Percentiles rank a stretch among this genome's conserved stretches.
Evolutionary conservation across 371 early-diverging fungal species (phyloP).

Genomic region (Apophysomyces elegans): DNA sequence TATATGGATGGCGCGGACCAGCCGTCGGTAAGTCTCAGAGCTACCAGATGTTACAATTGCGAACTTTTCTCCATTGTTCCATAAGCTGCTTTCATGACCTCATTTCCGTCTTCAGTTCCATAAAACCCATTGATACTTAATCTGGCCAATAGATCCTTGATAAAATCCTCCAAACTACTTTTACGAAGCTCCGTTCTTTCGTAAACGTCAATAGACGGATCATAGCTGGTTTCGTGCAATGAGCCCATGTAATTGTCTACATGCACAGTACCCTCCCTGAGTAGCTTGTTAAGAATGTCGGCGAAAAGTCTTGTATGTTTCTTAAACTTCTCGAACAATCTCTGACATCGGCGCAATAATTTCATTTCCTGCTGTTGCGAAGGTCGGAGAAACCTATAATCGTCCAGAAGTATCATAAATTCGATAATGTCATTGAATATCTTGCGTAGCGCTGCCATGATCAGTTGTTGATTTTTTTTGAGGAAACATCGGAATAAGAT

Average conservation of each 20-base stretch:
- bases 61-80: too few species aligned
- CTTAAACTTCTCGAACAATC: conserved; percentile 36
- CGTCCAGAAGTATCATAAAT: conserved; percentile 26
- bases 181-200: conserved; percentile 27
- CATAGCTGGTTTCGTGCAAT: conserved; percentile 19
- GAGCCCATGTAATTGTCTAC: conserved; percentile 37
- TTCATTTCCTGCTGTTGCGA: conserved; percentile 4
- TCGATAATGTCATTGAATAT: conserved; percentile 43
- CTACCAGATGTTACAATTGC: too few species aligned
- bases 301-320: conserved; percentile 36
- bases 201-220: conserved; percentile 34
- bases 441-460: conserved; percentile 36
- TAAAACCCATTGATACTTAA: conserved; percentile 30
- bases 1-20: background rate
- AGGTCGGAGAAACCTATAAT: conserved; percentile 10
- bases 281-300: conserved; percentile 38
- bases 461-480: conserved; percentile 48
- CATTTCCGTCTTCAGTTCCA: background rate
- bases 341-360: conserved; percentile 19
- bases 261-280: conserved; percentile 46
- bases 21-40: background rate
- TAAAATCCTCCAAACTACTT: conserved; percentile 33
- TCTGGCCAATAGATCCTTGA: conserved; percentile 31
- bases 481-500: conserved; percentile 55
- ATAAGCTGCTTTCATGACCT: background rate